Base-by-base conservation (phyloP, 371 early-diverging fungal species). In the Circinella minor region DNA sequence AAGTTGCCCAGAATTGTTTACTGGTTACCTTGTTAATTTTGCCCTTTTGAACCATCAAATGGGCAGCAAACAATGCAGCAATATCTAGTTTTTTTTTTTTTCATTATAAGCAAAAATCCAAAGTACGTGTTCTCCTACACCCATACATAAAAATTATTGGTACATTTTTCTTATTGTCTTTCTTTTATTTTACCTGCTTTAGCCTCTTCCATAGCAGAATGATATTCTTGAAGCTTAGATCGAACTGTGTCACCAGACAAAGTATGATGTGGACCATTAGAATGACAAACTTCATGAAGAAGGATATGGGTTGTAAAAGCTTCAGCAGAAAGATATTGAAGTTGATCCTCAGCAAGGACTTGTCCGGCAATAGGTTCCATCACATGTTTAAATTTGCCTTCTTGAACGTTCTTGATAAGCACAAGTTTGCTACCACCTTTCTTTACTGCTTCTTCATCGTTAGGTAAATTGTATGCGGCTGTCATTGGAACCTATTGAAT, bases 391-490 rank as follows among this genome's bases (percentile, higher is more conserved):
- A 93, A 90, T 72, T 94, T 93, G 60, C 92, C 85, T 73, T 92
- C 82, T 75, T 94, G 94, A 17, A 93, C 93, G 72, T 93, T 94
- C 81, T 92, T 92, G 75, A 94, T 94, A 63, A 94, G 75, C 0
- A 93, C 93, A 34, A 94, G 77, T 69, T 93, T 93, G 66, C 92
- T 90, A 0, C 94, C 94, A 10, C 84, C 92, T 14, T 84, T 72
- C 71, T 88, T 86, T 73, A 93, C 91, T 11, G 91, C 92, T 9
- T 86, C 88, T 83, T 94, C 93, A 65, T 94, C 93, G 69, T 94
- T 94, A 20, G 94, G 94, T 57, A 94, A 75, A 68, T 94, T 94
- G 76, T 91, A 94, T n/a, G 94, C 94, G 0, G 94, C 92, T 0
- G 92, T 92, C 79, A 81, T 84, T 4, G 85, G 82, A 8, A 82